Evolutionary conservation across 768 basidiomycete species (phyloP).

Genomic region (Sistotremastrum suecicum): DNA sequence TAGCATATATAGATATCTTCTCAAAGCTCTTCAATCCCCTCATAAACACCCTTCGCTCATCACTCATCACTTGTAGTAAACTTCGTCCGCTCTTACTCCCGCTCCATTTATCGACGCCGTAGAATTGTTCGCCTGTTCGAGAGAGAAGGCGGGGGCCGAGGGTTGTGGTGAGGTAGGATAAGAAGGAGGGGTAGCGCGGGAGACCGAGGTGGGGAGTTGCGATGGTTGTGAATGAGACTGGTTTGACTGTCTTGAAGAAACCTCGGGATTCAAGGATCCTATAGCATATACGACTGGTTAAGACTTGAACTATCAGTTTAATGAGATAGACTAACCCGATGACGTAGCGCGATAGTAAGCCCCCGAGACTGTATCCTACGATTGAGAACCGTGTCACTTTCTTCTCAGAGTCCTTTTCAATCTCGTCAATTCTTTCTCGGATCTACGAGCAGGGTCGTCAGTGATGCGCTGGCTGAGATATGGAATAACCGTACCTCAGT

Average conservation of each 20-base stretch:
- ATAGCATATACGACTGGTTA: background rate
- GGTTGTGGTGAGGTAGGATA: constrained; percentile 35
- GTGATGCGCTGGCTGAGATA: background rate
- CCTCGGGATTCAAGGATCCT: constrained; percentile 51
- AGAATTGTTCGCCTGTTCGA: constrained; percentile 72
- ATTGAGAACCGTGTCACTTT: constrained; percentile 58
- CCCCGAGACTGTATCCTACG: constrained; percentile 71
- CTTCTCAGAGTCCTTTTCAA: constrained; percentile 34
- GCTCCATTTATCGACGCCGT: constrained; percentile 59
- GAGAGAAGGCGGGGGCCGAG: constrained; percentile 61
- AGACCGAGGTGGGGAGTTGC: constrained; percentile 79
- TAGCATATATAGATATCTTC: constrained; percentile 60
- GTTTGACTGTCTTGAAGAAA: constrained; percentile 58
- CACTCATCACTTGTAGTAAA: constrained; percentile 64
- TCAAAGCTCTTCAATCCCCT: no score
- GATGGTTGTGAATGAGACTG: constrained; percentile 72
- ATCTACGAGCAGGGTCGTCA: constrained; percentile 26
- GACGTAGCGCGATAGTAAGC: constrained; percentile 67
- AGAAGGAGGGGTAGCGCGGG: constrained; percentile 42
- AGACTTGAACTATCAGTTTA: background rate
- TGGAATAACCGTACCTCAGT: constrained; percentile 41
- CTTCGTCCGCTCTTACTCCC: constrained; percentile 37
- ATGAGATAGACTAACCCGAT: constrained; percentile 35
- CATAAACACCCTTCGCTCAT: constrained; percentile 15
- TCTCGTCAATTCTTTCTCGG: constrained; percentile 33